Evolutionary conservation across 2,329 filamentous ascomycete genomes (phyloP).

Genomic region (Colletotrichum sp.): DNA sequence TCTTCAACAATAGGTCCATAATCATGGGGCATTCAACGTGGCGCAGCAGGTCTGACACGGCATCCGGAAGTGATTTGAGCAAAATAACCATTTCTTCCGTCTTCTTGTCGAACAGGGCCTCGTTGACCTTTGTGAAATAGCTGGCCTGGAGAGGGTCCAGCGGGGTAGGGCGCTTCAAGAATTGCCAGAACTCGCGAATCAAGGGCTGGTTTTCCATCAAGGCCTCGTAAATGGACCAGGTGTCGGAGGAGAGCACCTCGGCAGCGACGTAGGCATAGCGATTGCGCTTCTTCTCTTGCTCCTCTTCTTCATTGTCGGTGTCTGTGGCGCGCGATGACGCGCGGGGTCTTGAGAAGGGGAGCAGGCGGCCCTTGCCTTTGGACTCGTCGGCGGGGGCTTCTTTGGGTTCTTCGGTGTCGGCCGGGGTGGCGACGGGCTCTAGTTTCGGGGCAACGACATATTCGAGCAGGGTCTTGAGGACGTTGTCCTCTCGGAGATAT

Average conservation of each 20-base stretch:
- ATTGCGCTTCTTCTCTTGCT: conserved; percentile 87
- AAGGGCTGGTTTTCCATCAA: conserved; percentile 83
- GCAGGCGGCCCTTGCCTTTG: conserved; percentile 45
- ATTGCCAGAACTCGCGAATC: conserved; percentile 88
- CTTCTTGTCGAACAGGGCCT: conserved; percentile 96
- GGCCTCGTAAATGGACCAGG: conserved; percentile 95
- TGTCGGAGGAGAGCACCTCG: conserved; percentile 93
- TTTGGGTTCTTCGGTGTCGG: conserved; percentile 47
- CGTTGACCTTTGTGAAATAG: conserved; percentile 99
- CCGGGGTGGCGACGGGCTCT: conserved; percentile 58
- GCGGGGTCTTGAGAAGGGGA: conserved; percentile 56
- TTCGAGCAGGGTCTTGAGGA: conserved; percentile 84
- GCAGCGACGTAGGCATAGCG: conserved; percentile 94
- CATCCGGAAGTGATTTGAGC: conserved; percentile 81
- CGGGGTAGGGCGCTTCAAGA: conserved; percentile 81
- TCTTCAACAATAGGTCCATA: conserved; percentile 96
- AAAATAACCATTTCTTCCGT: conserved; percentile 96
- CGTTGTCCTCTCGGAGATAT: conserved; percentile 86
- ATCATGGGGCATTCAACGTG: conserved; percentile 98
- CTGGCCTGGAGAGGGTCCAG: conserved; percentile 93
- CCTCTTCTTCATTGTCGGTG: conserved; percentile 65
- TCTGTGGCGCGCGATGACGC: conserved; percentile 58
- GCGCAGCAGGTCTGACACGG: conserved; percentile 83
- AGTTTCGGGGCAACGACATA: conserved; percentile 87
- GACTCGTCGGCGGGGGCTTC: conserved; percentile 45